Base-by-base conservation (phyloP, 2,329 filamentous ascomycete genomes). In the Colletotrichum eremochloae region DNA sequence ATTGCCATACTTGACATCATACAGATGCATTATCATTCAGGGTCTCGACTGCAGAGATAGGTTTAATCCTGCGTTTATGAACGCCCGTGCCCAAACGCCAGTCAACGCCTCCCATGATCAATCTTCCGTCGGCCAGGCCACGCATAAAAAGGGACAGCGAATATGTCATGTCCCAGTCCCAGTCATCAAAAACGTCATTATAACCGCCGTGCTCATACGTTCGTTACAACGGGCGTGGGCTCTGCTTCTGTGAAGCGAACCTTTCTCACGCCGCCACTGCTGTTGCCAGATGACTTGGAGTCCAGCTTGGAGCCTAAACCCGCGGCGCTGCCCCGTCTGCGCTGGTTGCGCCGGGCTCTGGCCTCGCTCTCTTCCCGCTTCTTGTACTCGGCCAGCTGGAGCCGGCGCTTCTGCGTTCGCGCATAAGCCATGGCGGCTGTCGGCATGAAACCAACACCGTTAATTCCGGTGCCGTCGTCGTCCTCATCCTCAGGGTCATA, bases 401-500 rank as follows among this genome's bases (percentile, higher is more conserved):
- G 86, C 68, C 84, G 85, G 52, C 90, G 84, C 77, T 87, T 89
- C 79, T 88, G 84, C 2, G 86, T 82, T 24, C 90, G 85, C 5
- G 87, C 86, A 68, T 89, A 86, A 8, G 89, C 90, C 56, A 91
- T 83, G 29, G 89, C 89, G 7, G 90, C 84, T 0, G 89, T 91
- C 2, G 90, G 90, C 76, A 86, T 89, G 81, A 92, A 92, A 0
- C 90, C 90, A 72, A 92, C 89, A 6, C 90, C 90, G 78, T 92
- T 92, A 76, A 92, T 89, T 31, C 90, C 90, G 4, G 87, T 88
- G 63, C 90, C 90, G 76, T 92, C 90, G 76, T 92, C 90, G 74
- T 92, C 90, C 74, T 88, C 85, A 77, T 92, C 90, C 52, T 89
- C 84, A 0, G 89, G 88, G 75, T 91, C 88, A 78, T 92, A 90